Evolutionary conservation across 2,329 filamentous ascomycete species (phyloP).

Genomic region (Fusarium denticulatum): DNA sequence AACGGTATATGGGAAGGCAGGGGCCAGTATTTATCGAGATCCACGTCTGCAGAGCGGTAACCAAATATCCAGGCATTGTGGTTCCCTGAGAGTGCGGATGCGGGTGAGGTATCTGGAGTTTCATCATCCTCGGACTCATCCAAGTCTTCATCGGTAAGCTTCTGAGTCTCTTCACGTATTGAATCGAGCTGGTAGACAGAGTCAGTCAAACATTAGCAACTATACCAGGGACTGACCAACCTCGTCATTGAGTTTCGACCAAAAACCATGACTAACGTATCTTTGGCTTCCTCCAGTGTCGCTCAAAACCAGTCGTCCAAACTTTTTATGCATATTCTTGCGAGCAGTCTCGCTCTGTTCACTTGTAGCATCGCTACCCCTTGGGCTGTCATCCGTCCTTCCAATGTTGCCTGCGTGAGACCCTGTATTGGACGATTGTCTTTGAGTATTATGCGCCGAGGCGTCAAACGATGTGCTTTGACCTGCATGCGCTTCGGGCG

Average conservation of each 20-base stretch:
- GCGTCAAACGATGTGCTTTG: constrained; percentile 27
- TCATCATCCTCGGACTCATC: constrained; percentile 71
- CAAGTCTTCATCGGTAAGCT: constrained; percentile 56
- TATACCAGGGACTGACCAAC: constrained; percentile 50
- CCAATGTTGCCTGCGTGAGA: constrained; percentile 17
- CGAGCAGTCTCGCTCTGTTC: constrained; percentile 50
- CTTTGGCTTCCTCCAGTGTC: constrained; percentile 73
- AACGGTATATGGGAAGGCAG: constrained; percentile 70
- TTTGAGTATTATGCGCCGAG: constrained; percentile 17
- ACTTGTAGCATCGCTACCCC: constrained; percentile 40
- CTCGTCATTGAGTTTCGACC: constrained; percentile 80
- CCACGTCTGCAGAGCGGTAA: constrained; percentile 75
- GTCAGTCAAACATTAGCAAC: constrained; percentile 11
- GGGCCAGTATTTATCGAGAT: constrained; percentile 72
- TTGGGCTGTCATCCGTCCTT: constrained; percentile 32
- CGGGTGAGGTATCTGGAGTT: constrained; percentile 57
- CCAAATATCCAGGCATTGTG: constrained; percentile 79
- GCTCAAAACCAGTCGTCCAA: constrained; percentile 76
- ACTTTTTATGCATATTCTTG: constrained; percentile 55
- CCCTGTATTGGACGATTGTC: constrained; percentile 30
- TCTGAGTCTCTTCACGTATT: constrained; percentile 61
- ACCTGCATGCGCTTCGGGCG: constrained; percentile 43
- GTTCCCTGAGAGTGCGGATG: constrained; percentile 52
- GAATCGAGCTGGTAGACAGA: constrained; percentile 47
- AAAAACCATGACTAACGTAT: constrained; percentile 82